Evolutionary conservation across 2,329 filamentous ascomycete species (phyloP).

Genomic region (Teratosphaeria viscida): DNA sequence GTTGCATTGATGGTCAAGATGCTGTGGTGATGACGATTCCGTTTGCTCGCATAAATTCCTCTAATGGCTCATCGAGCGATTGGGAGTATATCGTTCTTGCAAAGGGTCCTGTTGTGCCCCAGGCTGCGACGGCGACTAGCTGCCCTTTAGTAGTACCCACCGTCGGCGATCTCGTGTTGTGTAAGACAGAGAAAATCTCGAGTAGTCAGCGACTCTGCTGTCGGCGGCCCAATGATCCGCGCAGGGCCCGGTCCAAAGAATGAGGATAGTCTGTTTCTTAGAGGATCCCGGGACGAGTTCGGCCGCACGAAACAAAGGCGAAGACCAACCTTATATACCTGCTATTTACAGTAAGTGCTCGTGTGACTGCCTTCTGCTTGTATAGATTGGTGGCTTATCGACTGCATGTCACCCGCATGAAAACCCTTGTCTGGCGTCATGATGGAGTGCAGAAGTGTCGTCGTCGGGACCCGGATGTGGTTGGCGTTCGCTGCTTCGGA

Average conservation of each 20-base stretch:
- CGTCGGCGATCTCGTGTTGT: background rate
- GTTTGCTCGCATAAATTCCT: background rate
- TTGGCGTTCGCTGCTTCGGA: background rate
- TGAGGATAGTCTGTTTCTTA: background rate
- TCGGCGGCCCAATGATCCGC: background rate
- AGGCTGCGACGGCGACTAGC: background rate
- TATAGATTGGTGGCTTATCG: background rate
- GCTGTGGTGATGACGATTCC: background rate
- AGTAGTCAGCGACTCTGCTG: background rate
- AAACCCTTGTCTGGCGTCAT: background rate
- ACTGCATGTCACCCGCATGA: background rate
- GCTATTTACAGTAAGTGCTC: background rate
- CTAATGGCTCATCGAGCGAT: background rate
- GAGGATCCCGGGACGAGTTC: background rate
- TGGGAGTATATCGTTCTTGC: background rate
- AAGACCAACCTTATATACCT: background rate
- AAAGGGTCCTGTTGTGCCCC: background rate
- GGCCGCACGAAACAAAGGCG: background rate
- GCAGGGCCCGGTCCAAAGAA: background rate
- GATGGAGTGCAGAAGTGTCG: background rate
- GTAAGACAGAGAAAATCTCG: background rate
- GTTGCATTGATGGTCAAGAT: slow-evolving; percentile 1
- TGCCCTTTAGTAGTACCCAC: background rate
- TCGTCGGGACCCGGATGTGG: background rate
- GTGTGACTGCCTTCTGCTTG: background rate